phyloP scores from a whole-genome alignment of 2,329 filamentous ascomycete genomes.

The Epichloe gansuensis region DNA sequence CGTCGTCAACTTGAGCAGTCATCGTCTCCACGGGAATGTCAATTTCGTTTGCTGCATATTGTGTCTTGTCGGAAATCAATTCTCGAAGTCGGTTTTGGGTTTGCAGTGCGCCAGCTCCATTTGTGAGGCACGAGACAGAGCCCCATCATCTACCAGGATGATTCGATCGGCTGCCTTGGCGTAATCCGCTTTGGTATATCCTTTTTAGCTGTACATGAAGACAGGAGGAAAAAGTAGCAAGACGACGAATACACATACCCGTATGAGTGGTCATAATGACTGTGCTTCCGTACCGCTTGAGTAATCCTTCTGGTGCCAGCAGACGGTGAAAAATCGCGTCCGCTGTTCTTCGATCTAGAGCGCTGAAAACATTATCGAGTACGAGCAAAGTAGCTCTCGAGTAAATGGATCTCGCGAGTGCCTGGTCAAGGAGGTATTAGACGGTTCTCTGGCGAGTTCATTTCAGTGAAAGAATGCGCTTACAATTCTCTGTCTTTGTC shows the following conservation, averaged over 20 bases:
- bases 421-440: slow-evolving; percentile 6
- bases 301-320: slow-evolving; percentile 1
- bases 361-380: slow-evolving; percentile 1
- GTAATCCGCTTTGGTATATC: not conserved
- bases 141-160: not conserved
- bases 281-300: not conserved
- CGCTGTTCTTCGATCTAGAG: slow-evolving; percentile 4
- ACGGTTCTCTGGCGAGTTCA: not conserved
- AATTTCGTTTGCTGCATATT: not conserved
- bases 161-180: not conserved
- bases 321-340: slow-evolving; percentile 2
- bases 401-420: slow-evolving; percentile 31
- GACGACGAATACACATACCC: not conserved
- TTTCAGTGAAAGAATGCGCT: not conserved
- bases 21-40: not conserved
- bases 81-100: not conserved
- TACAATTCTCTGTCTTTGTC: slow-evolving; percentile 24
- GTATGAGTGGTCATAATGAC: slow-evolving; percentile 6
- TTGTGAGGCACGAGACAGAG: not conserved
- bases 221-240: no score
- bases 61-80: not conserved
- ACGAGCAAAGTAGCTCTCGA: slow-evolving; percentile 11
- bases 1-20: not conserved
- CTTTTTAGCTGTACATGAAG: not conserved
- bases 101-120: not conserved